Conservation (phyloP, 768 basidiomycete genomes). For the Crepidotus variabilis region DNA sequence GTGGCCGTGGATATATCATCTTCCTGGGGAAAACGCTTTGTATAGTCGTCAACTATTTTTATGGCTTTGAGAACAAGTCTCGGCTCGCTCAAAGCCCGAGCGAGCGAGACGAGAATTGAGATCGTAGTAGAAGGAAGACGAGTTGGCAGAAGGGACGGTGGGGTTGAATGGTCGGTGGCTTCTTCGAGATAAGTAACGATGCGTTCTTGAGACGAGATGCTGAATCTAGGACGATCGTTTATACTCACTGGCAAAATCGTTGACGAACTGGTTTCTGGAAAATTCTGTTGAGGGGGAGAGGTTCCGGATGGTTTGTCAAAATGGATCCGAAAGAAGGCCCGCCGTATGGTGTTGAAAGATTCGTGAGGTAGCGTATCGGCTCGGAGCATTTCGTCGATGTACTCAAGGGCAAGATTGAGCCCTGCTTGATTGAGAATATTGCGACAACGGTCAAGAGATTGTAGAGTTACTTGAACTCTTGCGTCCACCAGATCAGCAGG, state of each 20-base stretch:
- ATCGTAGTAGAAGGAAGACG: constrained; percentile 26
- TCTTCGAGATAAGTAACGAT: constrained; percentile 26
- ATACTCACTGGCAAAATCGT: background rate
- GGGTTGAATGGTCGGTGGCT: constrained; percentile 21
- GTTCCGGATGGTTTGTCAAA: constrained; percentile 5
- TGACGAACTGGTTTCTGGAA: background rate
- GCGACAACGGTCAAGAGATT: constrained; percentile 22
- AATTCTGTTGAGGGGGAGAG: background rate
- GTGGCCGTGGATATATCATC: constrained; percentile 17
- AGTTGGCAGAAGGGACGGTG: constrained; percentile 9
- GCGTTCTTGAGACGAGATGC: constrained; percentile 20
- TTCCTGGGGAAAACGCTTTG: constrained; percentile 14
- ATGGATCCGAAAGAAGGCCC: constrained; percentile 29
- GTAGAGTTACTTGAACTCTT: constrained; percentile 13
- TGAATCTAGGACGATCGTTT: constrained; percentile 7
- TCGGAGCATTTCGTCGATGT: constrained; percentile 19
- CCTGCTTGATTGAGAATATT: constrained; percentile 26
- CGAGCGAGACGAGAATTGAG: constrained; percentile 26
- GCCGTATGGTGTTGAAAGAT: constrained; percentile 33
- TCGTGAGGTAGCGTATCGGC: constrained; percentile 27
- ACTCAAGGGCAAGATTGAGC: constrained; percentile 26
- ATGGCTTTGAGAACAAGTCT: constrained; percentile 25
- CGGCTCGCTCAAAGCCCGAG: constrained; percentile 23
- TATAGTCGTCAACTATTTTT: constrained; percentile 22
- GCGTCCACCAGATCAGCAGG: background rate